phyloP scores from a whole-genome alignment of 2,329 filamentous ascomycete genomes.

The Tolypocladium capitatum region DNA sequence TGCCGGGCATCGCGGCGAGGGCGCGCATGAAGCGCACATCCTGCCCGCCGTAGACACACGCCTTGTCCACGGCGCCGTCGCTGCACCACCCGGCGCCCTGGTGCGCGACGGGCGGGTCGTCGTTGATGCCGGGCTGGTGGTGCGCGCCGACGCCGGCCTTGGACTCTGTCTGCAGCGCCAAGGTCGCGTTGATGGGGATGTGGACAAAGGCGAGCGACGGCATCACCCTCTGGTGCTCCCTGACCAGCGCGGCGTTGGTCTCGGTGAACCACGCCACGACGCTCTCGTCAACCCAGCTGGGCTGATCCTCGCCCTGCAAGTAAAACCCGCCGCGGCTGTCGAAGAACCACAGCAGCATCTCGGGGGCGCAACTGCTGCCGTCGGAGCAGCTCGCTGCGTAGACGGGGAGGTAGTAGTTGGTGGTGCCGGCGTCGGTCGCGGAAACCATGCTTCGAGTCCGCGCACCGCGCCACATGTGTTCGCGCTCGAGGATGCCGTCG shows the following conservation, averaged over 20 bases:
- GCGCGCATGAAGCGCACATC: conserved; percentile 52
- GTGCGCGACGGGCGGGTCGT: conserved; percentile 27
- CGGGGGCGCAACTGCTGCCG: conserved; percentile 23
- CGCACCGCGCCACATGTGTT: too few relatives aligned
- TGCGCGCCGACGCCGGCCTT: conserved; percentile 19
- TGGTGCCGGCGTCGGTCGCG: conserved; percentile 21
- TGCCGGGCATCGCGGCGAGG: conserved; percentile 36
- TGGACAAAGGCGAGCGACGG: conserved; percentile 37
- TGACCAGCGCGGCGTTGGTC: too few relatives aligned
- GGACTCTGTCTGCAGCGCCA: conserved; percentile 20
- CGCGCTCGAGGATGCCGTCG: too few relatives aligned
- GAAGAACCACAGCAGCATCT: conserved; percentile 57
- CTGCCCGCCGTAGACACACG: conserved; percentile 31
- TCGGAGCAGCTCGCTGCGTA: conserved; percentile 21
- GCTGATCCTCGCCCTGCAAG: conserved; percentile 31
- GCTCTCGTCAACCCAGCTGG: conserved; percentile 29
- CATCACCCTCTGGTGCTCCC: too few relatives aligned
- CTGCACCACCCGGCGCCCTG: conserved; percentile 33
- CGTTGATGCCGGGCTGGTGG: conserved; percentile 30
- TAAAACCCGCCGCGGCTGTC: conserved; percentile 47
- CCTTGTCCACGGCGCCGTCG: conserved; percentile 20
- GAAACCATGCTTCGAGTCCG: conserved; percentile 29
- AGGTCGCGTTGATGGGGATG: conserved; percentile 31
- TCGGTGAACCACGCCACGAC: conserved; percentile 32
- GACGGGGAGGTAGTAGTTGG: conserved; percentile 36